Evolutionary conservation across 306 rosid genomes (phyloP).

Genomic region (Medicago arabica): DNA sequence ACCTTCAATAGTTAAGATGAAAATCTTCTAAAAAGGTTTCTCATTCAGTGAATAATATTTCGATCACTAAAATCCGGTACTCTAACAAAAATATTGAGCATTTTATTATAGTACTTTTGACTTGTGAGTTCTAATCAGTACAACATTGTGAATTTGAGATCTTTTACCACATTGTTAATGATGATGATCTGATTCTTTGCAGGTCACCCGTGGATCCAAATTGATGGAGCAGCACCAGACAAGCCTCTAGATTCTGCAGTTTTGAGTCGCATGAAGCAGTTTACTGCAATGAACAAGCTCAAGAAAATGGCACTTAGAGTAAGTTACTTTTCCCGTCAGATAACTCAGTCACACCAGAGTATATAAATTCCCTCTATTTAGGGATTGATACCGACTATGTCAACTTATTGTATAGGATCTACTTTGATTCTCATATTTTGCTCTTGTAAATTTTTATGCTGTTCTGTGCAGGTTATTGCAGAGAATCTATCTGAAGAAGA

Average conservation of each 20-base stretch:
- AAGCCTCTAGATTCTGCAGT: constrained; percentile 91
- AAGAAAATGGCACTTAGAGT: constrained; percentile 97
- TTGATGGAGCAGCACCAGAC: constrained; percentile 87
- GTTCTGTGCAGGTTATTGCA: constrained; percentile 73
- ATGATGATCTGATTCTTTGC: constrained; percentile 44
- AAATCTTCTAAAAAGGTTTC: neutral
- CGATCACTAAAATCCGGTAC: neutral
- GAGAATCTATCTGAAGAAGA: constrained; percentile 85
- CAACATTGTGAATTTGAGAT: neutral
- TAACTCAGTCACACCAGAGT: neutral
- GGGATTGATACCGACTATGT: neutral
- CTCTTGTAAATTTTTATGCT: constrained; percentile 28
- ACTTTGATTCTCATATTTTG: neutral
- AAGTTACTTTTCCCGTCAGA: constrained; percentile 39
- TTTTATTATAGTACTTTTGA: too few relatives aligned
- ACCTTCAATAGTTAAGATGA: neutral
- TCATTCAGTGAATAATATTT: neutral
- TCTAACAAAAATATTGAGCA: too few relatives aligned
- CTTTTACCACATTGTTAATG: constrained; percentile 6
- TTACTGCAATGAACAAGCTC: constrained; percentile 86
- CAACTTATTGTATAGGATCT: neutral
- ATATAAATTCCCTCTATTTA: neutral
- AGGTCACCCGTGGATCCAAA: constrained; percentile 95
- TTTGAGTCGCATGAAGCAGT: constrained; percentile 83
- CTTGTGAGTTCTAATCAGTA: neutral